Evolutionary conservation across 768 basidiomycete species (phyloP), one percentile per base, ranked within the genome.

Genomic region (Pulveroboletus sp.): DNA sequence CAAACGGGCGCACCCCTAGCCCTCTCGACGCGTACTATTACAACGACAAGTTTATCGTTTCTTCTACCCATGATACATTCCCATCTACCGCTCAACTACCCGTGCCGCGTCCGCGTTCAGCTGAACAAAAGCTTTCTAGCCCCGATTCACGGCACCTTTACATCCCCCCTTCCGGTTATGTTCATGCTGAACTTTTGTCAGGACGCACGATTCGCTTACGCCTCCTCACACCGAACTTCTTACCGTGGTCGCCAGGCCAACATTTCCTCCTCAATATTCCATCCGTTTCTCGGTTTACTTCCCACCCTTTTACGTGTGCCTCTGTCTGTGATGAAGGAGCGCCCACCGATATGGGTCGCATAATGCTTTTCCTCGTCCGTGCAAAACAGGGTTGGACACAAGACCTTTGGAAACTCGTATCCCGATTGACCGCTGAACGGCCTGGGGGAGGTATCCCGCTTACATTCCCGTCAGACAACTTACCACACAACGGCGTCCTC

Each of bases 181-280:
- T 79, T 2, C 77, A 83, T 39, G 82, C 79, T 2, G 82, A 86
- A 54, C 69, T 89, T 8, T 70, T 90, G 16, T 80, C 88, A 0
- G 89, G 88, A 9, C 73, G 76, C 4, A 86, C 83, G 5, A 67
- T 90, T 16, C 82, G 88, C 36, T 63, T 90, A n/a, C 80, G 82
- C 1, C 68, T 89, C 34, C 69, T 80, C 47, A 73, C 83, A 0
- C 75, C 82, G 0, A 74, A 76, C 2, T 76, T 74, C 43, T 62
- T 85, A 42, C 64, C 73, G 0, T 90, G 88, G 88, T 76, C 80
- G 1, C 81, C 88, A 3, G 89, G 88, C n/a, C 89, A 90, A 64
- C 84, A 87, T 63, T 81, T 89, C 57, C 73, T 85, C 20, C 72
- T 91, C 51, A 78, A 73, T 44, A 73, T 89, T 17, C 87, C 89